These are phyloP conservation scores for Millerozyma acaciae DNA, from an alignment of 805 yeast genomes.

Conservation along the genomic window DNA sequence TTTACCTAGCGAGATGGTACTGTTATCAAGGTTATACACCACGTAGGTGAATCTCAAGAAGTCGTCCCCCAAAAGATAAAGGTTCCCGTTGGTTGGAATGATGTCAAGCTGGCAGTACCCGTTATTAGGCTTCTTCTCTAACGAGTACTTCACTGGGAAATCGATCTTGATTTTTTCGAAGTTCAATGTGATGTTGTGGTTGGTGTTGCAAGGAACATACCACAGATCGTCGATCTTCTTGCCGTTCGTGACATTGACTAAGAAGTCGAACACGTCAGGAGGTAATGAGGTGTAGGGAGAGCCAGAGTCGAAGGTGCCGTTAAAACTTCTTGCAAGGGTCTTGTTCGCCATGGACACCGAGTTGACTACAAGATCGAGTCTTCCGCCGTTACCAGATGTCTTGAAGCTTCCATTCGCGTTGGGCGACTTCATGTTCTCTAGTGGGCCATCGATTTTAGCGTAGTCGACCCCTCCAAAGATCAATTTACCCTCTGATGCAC, in stretches of 20 bases:
- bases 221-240: conserved; percentile 27
- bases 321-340: conserved; percentile 6
- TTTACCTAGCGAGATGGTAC: conserved; percentile 23
- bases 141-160: conserved; percentile 13
- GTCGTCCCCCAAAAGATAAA: conserved; percentile 23
- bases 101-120: conserved; percentile 17
- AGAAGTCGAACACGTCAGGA: conserved; percentile 13
- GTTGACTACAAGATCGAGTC: background rate
- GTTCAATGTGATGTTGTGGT: conserved; percentile 2
- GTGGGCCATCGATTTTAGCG: conserved; percentile 9
- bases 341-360: conserved; percentile 1
- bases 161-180: conserved; percentile 13
- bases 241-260: conserved; percentile 9
- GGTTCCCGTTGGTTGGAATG: conserved; percentile 7
- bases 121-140: conserved; percentile 1
- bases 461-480: conserved; percentile 11
- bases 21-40: conserved; percentile 23
- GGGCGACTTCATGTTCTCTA: background rate
- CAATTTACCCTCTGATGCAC: conserved; percentile 6
- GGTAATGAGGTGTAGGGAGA: conserved; percentile 38
- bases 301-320: conserved; percentile 22
- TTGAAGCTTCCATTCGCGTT: background rate
- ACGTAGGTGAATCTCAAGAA: conserved; percentile 23
- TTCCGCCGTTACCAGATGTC: background rate
- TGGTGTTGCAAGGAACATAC: conserved; percentile 43